These are phyloP conservation scores for Pythium myriotylum DNA, from an alignment of 352 stramenopile genomes.

Conservation along the genomic window DNA sequence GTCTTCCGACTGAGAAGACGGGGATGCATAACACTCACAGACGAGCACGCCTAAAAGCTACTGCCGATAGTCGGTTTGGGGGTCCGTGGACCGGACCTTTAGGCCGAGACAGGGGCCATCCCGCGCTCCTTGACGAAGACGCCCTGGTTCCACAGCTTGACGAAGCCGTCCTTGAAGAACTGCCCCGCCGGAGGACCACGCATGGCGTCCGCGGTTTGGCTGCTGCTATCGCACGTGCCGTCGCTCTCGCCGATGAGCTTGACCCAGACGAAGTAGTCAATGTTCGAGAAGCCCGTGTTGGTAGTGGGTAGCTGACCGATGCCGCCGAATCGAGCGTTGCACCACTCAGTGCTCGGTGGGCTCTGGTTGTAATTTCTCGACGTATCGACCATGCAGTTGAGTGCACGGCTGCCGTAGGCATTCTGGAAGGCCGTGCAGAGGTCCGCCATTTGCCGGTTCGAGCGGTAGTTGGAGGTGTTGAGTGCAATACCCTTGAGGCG, in stretches of 20 bases:
- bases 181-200: conserved; percentile 48
- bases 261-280: conserved; percentile 76
- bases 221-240: conserved; percentile 30
- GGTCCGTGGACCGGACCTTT: background rate
- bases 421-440: conserved; percentile 64
- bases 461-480: conserved; percentile 83
- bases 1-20: no score
- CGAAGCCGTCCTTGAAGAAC: conserved; percentile 65
- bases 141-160: conserved; percentile 68
- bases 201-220: conserved; percentile 48
- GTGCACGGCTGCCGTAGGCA: conserved; percentile 35
- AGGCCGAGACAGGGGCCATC: conserved; percentile 3
- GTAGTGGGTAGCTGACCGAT: conserved; percentile 52
- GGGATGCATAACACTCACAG: no score
- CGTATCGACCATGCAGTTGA: conserved; percentile 72
- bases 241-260: conserved; percentile 56
- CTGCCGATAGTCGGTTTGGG: no score
- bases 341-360: conserved; percentile 58
- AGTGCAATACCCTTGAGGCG: conserved; percentile 67
- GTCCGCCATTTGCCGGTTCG: conserved; percentile 40
- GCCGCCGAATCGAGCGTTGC: conserved; percentile 59
- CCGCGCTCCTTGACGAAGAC: conserved; percentile 48
- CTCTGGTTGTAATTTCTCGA: conserved; percentile 56
- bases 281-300: conserved; percentile 46
- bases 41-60: no score